Conservation (phyloP, 371 early-diverging fungal species). For the Phascolomyces articulosus region DNA sequence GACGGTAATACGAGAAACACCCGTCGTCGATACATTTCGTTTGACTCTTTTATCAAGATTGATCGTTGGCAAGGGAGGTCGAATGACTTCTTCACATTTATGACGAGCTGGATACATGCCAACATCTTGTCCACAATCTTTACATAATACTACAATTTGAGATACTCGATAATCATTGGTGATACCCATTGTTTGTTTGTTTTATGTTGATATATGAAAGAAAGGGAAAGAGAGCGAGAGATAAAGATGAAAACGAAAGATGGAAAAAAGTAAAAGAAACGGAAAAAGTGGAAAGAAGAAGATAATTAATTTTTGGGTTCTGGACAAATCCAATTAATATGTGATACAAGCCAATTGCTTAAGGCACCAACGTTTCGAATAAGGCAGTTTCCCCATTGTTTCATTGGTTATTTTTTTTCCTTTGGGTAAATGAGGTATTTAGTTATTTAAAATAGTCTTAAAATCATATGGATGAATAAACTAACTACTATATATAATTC, state of each 20-base stretch:
- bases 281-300: not conserved
- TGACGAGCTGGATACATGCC: constrained; percentile 71
- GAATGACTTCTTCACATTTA: constrained; percentile 49
- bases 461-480: too few relatives aligned
- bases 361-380: too few relatives aligned
- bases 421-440: too few relatives aligned
- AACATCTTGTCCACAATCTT: constrained; percentile 72
- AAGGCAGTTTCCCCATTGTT: too few relatives aligned
- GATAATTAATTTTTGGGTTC: not conserved
- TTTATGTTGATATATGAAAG: constrained; percentile 5
- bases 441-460: too few relatives aligned
- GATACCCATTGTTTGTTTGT: constrained; percentile 35
- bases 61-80: constrained; percentile 45
- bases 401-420: too few relatives aligned
- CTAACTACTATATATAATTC: too few relatives aligned
- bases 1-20: constrained; percentile 3
- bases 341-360: too few relatives aligned
- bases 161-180: constrained; percentile 68
- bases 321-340: too few relatives aligned
- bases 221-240: constrained; percentile 1
- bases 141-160: constrained; percentile 63
- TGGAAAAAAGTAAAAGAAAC: constrained; percentile 5
- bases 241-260: not conserved
- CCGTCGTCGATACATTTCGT: not conserved
- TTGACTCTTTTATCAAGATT: not conserved